Evolutionary conservation across 805 yeast genomes (phyloP).

Genomic region (Schwanniomyces pseudopolymorphus): DNA sequence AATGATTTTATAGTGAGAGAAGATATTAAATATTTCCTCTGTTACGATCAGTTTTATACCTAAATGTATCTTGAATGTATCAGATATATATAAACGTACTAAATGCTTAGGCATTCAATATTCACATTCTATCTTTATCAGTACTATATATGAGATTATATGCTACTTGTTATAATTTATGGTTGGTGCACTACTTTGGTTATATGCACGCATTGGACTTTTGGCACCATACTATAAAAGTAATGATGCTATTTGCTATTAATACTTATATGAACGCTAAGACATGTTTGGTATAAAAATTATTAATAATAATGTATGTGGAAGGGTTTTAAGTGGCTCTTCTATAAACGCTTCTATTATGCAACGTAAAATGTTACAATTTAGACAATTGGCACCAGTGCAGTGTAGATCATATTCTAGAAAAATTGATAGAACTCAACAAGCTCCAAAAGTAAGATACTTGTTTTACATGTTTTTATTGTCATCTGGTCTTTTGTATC

Average conservation of each 20-base stretch:
- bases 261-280: not conserved
- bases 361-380: not conserved
- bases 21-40: too few relatives aligned
- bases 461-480: slow-evolving; percentile 34
- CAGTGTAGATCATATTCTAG: not conserved
- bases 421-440: slow-evolving; percentile 4
- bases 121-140: too few relatives aligned
- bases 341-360: not conserved
- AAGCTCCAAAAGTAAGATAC: slow-evolving; percentile 34
- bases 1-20: too few relatives aligned
- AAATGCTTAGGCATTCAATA: too few relatives aligned
- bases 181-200: not conserved
- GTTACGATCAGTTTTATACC: too few relatives aligned
- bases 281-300: not conserved
- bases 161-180: too few relatives aligned
- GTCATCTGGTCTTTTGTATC: slow-evolving; percentile 31
- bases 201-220: not conserved
- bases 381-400: not conserved
- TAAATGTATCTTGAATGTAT: too few relatives aligned
- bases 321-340: not conserved
- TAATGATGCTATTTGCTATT: not conserved
- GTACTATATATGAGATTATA: too few relatives aligned
- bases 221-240: not conserved
- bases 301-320: not conserved
- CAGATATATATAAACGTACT: too few relatives aligned